Evolutionary conservation across 352 stramenopile species (phyloP).

Genomic region (Phytophthora tentaculata): DNA sequence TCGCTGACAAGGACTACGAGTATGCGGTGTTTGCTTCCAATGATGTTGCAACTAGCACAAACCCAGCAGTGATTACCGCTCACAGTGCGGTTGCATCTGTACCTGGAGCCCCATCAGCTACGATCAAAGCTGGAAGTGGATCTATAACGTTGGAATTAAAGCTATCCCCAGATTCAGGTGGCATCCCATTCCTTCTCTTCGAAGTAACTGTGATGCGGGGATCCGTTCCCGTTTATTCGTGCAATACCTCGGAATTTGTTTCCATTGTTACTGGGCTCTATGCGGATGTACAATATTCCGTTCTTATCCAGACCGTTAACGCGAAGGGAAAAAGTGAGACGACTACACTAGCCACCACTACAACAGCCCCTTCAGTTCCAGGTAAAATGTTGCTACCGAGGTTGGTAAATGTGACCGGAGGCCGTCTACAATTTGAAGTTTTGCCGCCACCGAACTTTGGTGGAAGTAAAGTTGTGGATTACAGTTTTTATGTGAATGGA

Average conservation of each 20-base stretch:
- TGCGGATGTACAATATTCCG: conserved; percentile 40
- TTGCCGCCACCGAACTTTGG: conserved; percentile 47
- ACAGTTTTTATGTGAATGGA: conserved; percentile 41
- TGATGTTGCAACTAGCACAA: conserved; percentile 19
- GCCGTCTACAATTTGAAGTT: conserved; percentile 37
- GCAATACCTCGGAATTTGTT: conserved; percentile 15
- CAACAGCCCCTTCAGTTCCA: conserved; percentile 33
- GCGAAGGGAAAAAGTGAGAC: conserved; percentile 28
- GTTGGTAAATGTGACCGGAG: conserved; percentile 38
- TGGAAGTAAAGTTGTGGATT: conserved; percentile 36
- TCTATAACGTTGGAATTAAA: conserved; percentile 30
- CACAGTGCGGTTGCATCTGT: conserved; percentile 27
- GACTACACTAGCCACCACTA: conserved; percentile 17
- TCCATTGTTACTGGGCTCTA: conserved; percentile 38
- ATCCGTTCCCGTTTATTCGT: conserved; percentile 20
- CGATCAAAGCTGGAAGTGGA: conserved; percentile 35
- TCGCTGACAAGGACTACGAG: conserved; percentile 39
- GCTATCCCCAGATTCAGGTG: conserved; percentile 40
- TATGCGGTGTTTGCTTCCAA: conserved; percentile 51
- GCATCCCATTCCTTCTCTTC: conserved; percentile 32
- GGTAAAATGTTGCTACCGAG: conserved; percentile 21
- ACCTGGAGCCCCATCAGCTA: conserved; percentile 16
- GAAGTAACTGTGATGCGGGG: conserved; percentile 20
- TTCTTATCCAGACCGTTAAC: conserved; percentile 39
- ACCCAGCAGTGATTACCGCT: conserved; percentile 14